Evolutionary conservation across 1,284 basidiomycete species (phyloP), one percentile per base, ranked within the genome.

Genomic region (Rhodotorula sp.): DNA sequence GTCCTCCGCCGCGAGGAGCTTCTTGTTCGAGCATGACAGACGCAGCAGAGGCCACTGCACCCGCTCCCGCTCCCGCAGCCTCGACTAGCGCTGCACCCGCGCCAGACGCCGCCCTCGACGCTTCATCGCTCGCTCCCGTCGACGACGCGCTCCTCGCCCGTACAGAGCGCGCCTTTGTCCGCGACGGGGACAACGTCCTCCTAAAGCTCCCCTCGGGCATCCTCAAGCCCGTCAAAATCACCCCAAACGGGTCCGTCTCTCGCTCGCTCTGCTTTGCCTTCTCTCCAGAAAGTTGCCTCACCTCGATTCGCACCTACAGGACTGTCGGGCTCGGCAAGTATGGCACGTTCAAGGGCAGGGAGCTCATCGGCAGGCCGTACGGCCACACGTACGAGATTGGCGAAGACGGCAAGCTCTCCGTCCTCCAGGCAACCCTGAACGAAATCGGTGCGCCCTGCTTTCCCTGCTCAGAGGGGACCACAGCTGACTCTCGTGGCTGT

Each of bases 311-410:
- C 17, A 45, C n/a, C 5, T 27, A 45, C 61, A 92, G 91, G 49
- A 86, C 83, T 27, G 80, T 91, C 58, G 85, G 86, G 56, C 82
- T 92, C 25, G 90, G 90, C 74, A 89, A 89, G 80, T 86, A 89
- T 71, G 91, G 91, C 14, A 85, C 86, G 8, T 93, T 93, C 80
- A 80, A 85, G 73, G 85, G 87, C 19, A 87, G 87, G 74, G 87
- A 90, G 59, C 84, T 93, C 50, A 84, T 92, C 54, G 87, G 86
- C 48, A 86, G 90, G 71, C 87, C 88, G 2, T 92, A 88, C 79
- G 92, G 91, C 10, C 82, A 90, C 67, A 87, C 89, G 1, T 91
- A 91, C 79, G 91, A 93, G 78, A 88, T 93, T 66, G 42, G 13
- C 25, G 69, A 64, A 23, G 56, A 42, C 34, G 67, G 69, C n/a